Evolutionary conservation across 805 yeast genomes (phyloP).

Genomic region (Debaryomyces maramus): DNA sequence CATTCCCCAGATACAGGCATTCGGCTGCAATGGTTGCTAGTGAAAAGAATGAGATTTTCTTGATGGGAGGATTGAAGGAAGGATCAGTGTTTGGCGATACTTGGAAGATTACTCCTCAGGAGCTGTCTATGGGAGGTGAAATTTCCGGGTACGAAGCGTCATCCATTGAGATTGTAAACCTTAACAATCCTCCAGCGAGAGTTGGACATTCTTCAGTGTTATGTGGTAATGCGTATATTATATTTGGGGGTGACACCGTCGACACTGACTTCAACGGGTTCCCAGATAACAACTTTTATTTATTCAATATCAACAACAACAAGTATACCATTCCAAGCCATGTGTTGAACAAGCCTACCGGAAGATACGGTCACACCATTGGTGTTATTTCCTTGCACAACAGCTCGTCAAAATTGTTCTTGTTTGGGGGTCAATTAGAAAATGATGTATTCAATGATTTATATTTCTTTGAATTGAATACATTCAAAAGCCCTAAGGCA

Average conservation of each 20-base stretch:
- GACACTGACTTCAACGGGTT: conserved; percentile 71
- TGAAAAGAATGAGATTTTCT: conserved; percentile 75
- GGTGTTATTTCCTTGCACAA: conserved; percentile 60
- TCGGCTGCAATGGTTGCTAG: conserved; percentile 78
- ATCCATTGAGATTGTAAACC: conserved; percentile 52
- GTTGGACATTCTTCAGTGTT: conserved; percentile 93
- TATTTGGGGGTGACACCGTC: conserved; percentile 96
- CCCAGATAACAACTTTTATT: conserved; percentile 86
- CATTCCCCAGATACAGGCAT: conserved; percentile 94
- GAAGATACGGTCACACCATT: conserved; percentile 92
- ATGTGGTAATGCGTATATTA: conserved; percentile 91
- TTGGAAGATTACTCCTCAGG: conserved; percentile 74
- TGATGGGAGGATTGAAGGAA: conserved; percentile 95
- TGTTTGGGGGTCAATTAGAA: conserved; percentile 92
- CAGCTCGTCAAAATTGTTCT: conserved; percentile 57
- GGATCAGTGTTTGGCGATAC: conserved; percentile 93
- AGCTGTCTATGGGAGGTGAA: conserved; percentile 18
- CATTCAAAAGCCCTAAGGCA: conserved; percentile 79
- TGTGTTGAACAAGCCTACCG: conserved; percentile 66
- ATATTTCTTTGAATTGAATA: conserved; percentile 81
- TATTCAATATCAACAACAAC: conserved; percentile 61
- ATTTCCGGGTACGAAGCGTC: conserved; percentile 30
- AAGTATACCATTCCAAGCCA: conserved; percentile 47
- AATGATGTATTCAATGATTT: conserved; percentile 84
- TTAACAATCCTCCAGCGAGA: conserved; percentile 88